phyloP scores from a whole-genome alignment of 495 filamentous ascomycete genomes.

The Neurospora sp. region DNA sequence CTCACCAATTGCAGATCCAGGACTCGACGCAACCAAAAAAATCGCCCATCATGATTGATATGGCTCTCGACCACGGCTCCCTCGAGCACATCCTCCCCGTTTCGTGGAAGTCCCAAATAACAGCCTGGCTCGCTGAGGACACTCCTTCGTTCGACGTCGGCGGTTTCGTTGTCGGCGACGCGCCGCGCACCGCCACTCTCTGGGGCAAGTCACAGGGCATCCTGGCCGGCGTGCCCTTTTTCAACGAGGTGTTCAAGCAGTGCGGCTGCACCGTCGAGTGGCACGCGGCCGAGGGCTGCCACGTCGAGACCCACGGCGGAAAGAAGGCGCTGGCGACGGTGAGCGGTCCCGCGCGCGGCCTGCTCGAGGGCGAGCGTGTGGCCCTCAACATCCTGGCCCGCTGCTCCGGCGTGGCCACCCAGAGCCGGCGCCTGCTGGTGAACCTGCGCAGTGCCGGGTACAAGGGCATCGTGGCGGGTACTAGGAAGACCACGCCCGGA shows the following conservation, averaged over 20 bases:
- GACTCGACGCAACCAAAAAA: not conserved
- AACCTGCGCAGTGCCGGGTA: constrained; percentile 55
- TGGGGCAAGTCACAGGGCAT: constrained; percentile 84
- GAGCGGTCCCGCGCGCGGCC: no score
- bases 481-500: constrained; percentile 91
- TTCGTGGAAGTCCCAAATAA: constrained; percentile 70
- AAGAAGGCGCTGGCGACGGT: constrained; percentile 45
- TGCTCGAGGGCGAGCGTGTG: constrained; percentile 56
- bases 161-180: constrained; percentile 88
- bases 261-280: constrained; percentile 83
- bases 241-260: constrained; percentile 86
- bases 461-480: constrained; percentile 78
- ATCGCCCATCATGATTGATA: constrained; percentile 21
- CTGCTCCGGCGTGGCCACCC: constrained; percentile 85
- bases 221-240: constrained; percentile 87
- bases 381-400: constrained; percentile 85
- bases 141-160: constrained; percentile 94
- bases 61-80: constrained; percentile 53
- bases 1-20: not conserved
- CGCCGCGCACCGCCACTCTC: constrained; percentile 64
- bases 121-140: constrained; percentile 87
- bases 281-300: constrained; percentile 67
- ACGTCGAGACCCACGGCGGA: constrained; percentile 38
- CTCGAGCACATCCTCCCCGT: constrained; percentile 73
- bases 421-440: constrained; percentile 41